phyloP scores from a whole-genome alignment of 2,329 filamentous ascomycete species.

The Sarocladium brachiariae region DNA sequence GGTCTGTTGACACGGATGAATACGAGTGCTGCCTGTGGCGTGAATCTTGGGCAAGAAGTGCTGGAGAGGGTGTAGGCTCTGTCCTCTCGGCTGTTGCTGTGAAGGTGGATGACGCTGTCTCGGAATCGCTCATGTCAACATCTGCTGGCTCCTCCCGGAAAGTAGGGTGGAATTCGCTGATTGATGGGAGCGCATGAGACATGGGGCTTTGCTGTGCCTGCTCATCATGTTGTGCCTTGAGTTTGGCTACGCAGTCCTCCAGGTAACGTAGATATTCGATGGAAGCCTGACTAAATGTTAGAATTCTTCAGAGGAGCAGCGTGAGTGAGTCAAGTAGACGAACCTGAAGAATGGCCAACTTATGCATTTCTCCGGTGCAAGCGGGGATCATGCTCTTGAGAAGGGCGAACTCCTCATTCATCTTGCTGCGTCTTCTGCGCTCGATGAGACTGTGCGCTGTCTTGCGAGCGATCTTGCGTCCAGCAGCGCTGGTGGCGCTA shows the following conservation, averaged over 20 bases:
- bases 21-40: conserved; percentile 43
- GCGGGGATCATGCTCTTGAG: conserved; percentile 94
- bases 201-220: conserved; percentile 19
- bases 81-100: conserved; percentile 22
- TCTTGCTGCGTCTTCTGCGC: conserved; percentile 81
- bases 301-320: not conserved
- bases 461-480: conserved; percentile 91
- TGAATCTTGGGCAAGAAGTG: conserved; percentile 38
- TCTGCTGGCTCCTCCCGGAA: conserved; percentile 37
- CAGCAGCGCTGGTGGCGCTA: conserved; percentile 70
- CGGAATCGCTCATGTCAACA: conserved; percentile 56
- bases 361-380: conserved; percentile 97
- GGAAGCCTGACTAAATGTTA: conserved; percentile 56
- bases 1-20: conserved; percentile 46
- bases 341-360: conserved; percentile 90
- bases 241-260: conserved; percentile 75
- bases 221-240: conserved; percentile 55
- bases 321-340: conserved; percentile 20
- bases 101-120: conserved; percentile 40
- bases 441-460: conserved; percentile 96
- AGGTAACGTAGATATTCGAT: conserved; percentile 96
- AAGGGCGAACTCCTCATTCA: conserved; percentile 96
- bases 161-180: conserved; percentile 32
- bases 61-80: conserved; percentile 47
- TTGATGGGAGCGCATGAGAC: conserved; percentile 26